Evolutionary conservation across 345 rosid species (phyloP), one percentile per base, ranked within the genome.

Genomic region (Pugionium dolabratum): DNA sequence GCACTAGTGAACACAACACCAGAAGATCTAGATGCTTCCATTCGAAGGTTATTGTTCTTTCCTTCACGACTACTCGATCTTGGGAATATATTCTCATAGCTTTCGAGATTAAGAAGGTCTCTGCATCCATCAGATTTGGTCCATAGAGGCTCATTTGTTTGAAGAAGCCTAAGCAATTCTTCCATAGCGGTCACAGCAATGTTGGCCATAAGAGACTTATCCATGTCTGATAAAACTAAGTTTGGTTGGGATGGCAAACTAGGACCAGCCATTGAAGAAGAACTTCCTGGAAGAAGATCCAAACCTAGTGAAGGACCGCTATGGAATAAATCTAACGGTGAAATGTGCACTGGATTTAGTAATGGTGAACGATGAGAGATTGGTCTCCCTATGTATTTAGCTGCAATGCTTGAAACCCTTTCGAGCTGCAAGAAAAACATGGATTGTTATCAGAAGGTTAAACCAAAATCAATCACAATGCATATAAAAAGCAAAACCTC

Each of bases 381-480:
- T 33, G 97, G 97, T 78, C 96, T 82, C 53, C 99, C 99, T 8
- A 86, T 82, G 85, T 86, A 94, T 80, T 85, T 86, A 1, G 92
- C 90, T 11, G 99, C 95, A 83, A 94, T 74, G 82, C 80, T 85
- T 28, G 99, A 90, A 66, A 90, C 92, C 78, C 92, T 84, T 75
- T 94, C 96, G 32, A 90, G 99, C 97, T 94, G 70, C 62, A 64
- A 60, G 0, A 8, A 26, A 35, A 5, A 43, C 5, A 11, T 47
- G 55, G 35, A 34, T 62, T 34, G 37, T 47, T 7, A 27, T 32
- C 31, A 26, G 1, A 48, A 44, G 41, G 41, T 44, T 6, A 37
- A 3, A 7, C 11, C 1, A 37, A 70, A 46, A 10, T 0, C 29
- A 70, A 36, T 1, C 29, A 62, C 40, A 67, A 28, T 73, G 67